Base-by-base conservation (phyloP, 495 filamentous ascomycete genomes). In the Jackrogersella minutella region DNA sequence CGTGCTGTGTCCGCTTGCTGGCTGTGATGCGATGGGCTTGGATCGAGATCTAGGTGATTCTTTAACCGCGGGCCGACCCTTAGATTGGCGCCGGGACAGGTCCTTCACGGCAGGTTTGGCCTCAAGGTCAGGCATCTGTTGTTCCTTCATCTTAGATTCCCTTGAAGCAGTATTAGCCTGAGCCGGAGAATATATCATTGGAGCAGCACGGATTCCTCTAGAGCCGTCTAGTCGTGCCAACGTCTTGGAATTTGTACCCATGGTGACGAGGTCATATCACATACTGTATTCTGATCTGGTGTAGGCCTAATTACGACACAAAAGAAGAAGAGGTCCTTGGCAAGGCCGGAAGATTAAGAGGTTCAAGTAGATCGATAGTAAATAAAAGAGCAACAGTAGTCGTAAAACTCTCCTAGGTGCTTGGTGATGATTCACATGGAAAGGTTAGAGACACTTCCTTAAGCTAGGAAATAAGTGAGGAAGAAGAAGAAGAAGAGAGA, bases 91-190 rank as follows among this genome's bases (percentile, higher is more conserved):
- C 28, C 3, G 56, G 19, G 11, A 16, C 26, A 47, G 16, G 11
- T 50, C 46, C 10, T 68, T 68, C 8, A 68, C 46, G 10, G 65
- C 65, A 30, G 59, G 39, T 24, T 24, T 26, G 8, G 3, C 16
- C 24, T 49, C 43, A 10, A 59, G 16, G 44, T 44, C n/a, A 14
- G 31, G 39, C 0, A 41, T 47, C 22, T 34, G 31, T 8, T 39
- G 17, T 2, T 7, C 14, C 2, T 59, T 43, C n/a, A 6, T 16
- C 21, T 30, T 43, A 9, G 8, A 21, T 19, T 47, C 5, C 9
- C 11, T 58, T 26, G 17, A 11, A 39, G 40, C 22, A 24, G 13
- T 28, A 16, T 21, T 40, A 1, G 39, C 5, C 11, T 5, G 30
- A 52, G n/a, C 30, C 14, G 31, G 5, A 17, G 26, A 9, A 57